These are phyloP conservation scores for Xylaria telfairii DNA, from an alignment of 495 filamentous ascomycete species.

Conservation along the genomic window DNA sequence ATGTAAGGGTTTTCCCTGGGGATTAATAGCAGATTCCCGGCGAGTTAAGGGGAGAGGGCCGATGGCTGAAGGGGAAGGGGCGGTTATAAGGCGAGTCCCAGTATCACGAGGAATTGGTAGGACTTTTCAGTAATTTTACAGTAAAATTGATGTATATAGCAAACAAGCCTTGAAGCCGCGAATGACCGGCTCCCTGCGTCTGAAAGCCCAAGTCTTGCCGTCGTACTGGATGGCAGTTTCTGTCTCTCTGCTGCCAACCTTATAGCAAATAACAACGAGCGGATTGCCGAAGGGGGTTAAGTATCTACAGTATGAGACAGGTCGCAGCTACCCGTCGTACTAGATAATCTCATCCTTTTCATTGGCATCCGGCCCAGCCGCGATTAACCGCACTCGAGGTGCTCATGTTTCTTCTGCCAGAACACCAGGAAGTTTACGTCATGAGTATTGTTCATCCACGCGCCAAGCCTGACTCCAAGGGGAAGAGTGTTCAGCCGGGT, in stretches of 20 bases:
- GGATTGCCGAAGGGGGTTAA: not conserved
- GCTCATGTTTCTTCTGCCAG: not conserved
- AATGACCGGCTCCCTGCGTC: slow-evolving; percentile 33
- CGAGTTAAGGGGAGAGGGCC: not conserved
- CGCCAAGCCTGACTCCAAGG: not conserved
- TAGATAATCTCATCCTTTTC: not conserved
- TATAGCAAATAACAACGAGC: not conserved
- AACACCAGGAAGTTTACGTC: slow-evolving; percentile 4
- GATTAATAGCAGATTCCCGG: not conserved
- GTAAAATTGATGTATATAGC: not conserved
- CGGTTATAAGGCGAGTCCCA: not conserved
- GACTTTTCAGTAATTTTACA: not conserved
- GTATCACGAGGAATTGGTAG: not conserved
- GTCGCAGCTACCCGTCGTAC: slow-evolving; percentile 5
- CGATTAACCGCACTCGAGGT: slow-evolving; percentile 12
- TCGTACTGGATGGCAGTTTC: slow-evolving; percentile 1
- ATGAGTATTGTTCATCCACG: slow-evolving; percentile 16
- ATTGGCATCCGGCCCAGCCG: slow-evolving; percentile 5
- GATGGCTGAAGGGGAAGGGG: not conserved
- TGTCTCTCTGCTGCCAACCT: not conserved
- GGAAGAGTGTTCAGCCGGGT: slow-evolving; percentile 22
- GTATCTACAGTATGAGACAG: slow-evolving; percentile 5
- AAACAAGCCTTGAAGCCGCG: slow-evolving; percentile 20
- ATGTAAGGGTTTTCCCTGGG: no score
- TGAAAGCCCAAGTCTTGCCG: slow-evolving; percentile 23